Conservation (phyloP, 495 filamentous ascomycete species). For the Lindgomyces ingoldianus region DNA sequence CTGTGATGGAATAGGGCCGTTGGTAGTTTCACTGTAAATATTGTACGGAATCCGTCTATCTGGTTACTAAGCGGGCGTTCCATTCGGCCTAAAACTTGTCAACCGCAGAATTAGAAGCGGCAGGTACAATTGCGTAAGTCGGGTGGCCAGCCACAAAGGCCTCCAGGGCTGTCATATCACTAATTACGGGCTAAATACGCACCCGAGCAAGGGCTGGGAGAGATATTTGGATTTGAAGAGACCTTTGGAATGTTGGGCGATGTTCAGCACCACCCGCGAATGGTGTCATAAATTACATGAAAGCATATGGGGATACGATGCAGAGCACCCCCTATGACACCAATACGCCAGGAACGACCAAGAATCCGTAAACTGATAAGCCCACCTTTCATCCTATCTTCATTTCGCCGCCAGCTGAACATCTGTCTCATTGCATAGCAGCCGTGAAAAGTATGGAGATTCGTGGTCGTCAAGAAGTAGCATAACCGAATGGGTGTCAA, state of each 20-base stretch:
- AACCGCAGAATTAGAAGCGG: no score
- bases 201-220: not conserved
- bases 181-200: no score
- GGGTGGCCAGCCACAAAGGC: no score
- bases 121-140: no score
- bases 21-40: no score
- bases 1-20: no score
- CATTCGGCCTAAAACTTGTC: no score
- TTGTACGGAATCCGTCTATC: no score
- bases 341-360: not conserved
- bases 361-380: not conserved
- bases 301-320: constrained; percentile 5
- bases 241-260: not conserved
- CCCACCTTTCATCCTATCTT: not conserved
- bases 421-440: not conserved
- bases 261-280: not conserved
- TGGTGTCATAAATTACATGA: constrained; percentile 20
- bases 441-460: not conserved
- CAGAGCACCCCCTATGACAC: not conserved
- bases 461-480: not conserved
- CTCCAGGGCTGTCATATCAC: no score
- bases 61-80: no score
- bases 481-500: not conserved
- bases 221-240: not conserved
- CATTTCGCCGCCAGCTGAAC: not conserved